Base-by-base conservation (phyloP, 176 grass and related monocot species). In the Carex parvula region DNA sequence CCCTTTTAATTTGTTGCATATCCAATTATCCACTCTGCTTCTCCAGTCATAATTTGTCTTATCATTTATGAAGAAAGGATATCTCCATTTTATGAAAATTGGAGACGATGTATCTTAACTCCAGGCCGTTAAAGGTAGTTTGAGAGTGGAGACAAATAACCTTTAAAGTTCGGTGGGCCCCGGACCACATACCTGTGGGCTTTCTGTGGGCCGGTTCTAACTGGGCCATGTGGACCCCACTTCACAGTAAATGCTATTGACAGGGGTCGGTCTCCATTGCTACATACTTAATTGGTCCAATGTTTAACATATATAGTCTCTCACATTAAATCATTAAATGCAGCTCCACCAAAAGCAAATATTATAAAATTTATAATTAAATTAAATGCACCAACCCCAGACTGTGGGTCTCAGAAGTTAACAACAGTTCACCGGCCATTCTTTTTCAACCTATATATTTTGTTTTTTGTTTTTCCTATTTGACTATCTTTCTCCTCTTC, bases 261-360 rank as follows among this genome's bases (percentile, higher is more conserved):
- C n/a, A n/a, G n/a, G n/a, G n/a, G n/a, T n/a, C n/a, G n/a, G n/a
- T n/a, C n/a, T n/a, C n/a, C n/a, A n/a, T n/a, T n/a, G n/a, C n/a
- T n/a, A n/a, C n/a, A n/a, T n/a, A n/a, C n/a, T n/a, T n/a, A 55
- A 48, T 76, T 16, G 72, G 71, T 75, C 2, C 71, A 75, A 52
- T 74, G 44, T 52, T 50, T 70, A 46, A 70, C 18, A 72, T 35
- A 35, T 35, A 35, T 44, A 20, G 42, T 52, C 42, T 74, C 41
- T 73, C 70, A 50, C 70, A 22, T 46, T 46, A 48, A 72, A 72
- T 72, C 41, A 72, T 48, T 72, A 24, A 75, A 75, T 76, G 71
- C 44, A 76, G 12, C 46, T 15, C 15, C 46, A 76, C 21, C 5
- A 73, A 73, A 73, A 74, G 4, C 1, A 46, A 73, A 13, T 14